Conservation (phyloP, 2,329 filamentous ascomycete species). For the Colletotrichum sp. region DNA sequence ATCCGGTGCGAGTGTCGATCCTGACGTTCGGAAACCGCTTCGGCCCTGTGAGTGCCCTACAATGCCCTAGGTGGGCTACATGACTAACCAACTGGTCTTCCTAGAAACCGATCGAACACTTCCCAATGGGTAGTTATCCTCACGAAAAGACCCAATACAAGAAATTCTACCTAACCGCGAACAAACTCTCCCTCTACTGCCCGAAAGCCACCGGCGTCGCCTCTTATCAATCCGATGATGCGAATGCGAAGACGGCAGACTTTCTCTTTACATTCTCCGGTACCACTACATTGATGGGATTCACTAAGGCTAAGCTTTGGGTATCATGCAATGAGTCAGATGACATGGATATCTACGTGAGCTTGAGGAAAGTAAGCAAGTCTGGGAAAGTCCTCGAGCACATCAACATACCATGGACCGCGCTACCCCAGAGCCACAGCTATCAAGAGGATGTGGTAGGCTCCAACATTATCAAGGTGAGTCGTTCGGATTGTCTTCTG, state of each 20-base stretch:
- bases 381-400: not conserved
- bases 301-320: not conserved
- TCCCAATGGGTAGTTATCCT: not conserved
- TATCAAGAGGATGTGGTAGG: not conserved
- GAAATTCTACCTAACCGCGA: not conserved
- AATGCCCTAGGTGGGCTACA: rapidly evolving
- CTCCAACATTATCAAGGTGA: not conserved
- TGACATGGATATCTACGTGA: not conserved
- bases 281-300: not conserved
- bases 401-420: not conserved
- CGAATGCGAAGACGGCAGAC: not conserved
- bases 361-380: not conserved
- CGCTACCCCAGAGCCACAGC: not conserved
- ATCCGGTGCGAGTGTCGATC: not conserved
- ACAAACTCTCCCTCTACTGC: not conserved
- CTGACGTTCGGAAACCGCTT: not conserved
- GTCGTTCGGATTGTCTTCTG: not conserved
- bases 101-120: not conserved
- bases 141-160: not conserved
- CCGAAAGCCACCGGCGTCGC: not conserved
- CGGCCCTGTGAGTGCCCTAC: not conserved
- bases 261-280: not conserved
- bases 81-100: not conserved
- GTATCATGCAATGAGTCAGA: not conserved
- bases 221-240: not conserved